These are phyloP conservation scores for Hygrophoropsis aurantiaca DNA, from an alignment of 768 basidiomycete species.

Conservation along the genomic window DNA sequence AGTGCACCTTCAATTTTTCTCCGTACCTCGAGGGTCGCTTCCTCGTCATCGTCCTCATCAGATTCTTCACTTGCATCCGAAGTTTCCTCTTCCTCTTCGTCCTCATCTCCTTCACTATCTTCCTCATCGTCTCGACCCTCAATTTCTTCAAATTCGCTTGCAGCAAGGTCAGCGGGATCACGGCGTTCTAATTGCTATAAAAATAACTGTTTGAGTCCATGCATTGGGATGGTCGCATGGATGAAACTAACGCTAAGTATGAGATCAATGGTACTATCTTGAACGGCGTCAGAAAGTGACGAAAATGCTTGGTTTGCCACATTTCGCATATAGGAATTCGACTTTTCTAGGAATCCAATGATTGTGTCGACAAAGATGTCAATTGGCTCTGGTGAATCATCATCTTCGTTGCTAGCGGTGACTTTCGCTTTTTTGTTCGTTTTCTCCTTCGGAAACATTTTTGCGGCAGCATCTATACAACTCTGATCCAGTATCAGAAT, in stretches of 20 bases:
- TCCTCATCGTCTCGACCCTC: constrained; percentile 38
- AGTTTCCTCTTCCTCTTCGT: constrained; percentile 35
- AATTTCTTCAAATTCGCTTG: constrained; percentile 41
- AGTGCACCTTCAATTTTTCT: constrained; percentile 65
- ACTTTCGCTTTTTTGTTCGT: constrained; percentile 43
- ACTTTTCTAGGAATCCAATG: constrained; percentile 85
- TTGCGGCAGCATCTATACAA: constrained; percentile 56
- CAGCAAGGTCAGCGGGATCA: constrained; percentile 54
- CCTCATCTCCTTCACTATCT: constrained; percentile 34
- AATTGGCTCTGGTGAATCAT: constrained; percentile 56
- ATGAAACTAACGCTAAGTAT: constrained; percentile 68
- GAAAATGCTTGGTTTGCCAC: constrained; percentile 81
- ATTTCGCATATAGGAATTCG: constrained; percentile 75
- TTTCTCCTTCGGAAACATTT: constrained; percentile 46
- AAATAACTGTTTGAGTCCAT: constrained; percentile 2
- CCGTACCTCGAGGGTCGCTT: constrained; percentile 51
- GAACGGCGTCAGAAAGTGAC: constrained; percentile 63
- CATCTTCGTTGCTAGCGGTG: constrained; percentile 25
- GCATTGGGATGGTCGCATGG: constrained; percentile 1
- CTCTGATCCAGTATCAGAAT: constrained; percentile 38
- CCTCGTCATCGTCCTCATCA: constrained; percentile 44
- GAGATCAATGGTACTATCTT: constrained; percentile 73
- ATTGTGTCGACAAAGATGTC: constrained; percentile 88
- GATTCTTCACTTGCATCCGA: constrained; percentile 30
- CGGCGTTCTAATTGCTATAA: constrained; percentile 83